Percentiles rank a stretch among this genome's conserved stretches.
Evolutionary conservation across 768 basidiomycete species (phyloP).

Genomic region (Psilocybe azurescens): DNA sequence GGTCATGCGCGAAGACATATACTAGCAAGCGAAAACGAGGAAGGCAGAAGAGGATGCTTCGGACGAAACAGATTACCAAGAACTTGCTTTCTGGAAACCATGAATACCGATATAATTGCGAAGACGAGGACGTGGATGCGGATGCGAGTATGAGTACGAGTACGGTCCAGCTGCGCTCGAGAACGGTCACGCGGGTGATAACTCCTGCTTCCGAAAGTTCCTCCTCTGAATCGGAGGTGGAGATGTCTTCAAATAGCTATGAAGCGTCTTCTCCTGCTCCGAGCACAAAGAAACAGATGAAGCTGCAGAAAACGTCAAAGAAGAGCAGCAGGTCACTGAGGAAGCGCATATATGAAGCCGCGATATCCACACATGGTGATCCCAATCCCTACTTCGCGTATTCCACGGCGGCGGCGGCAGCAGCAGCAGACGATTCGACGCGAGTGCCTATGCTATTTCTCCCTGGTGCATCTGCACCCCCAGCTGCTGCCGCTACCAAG

Average conservation of each 20-base stretch:
- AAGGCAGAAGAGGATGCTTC: constrained; percentile 10
- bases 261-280: constrained; percentile 8
- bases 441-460: constrained; percentile 33
- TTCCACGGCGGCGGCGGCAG: constrained; percentile 13
- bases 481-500: neutral
- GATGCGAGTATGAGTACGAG: neutral
- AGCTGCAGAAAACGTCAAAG: constrained; percentile 13
- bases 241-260: neutral
- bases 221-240: neutral
- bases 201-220: neutral
- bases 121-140: neutral
- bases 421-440: constrained; percentile 12
- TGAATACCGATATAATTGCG: neutral
- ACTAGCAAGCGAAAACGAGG: constrained; percentile 9
- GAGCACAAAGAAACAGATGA: neutral
- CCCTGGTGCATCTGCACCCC: neutral
- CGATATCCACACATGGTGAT: constrained; percentile 37
- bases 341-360: constrained; percentile 40
- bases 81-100: neutral
- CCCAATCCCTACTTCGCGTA: constrained; percentile 30
- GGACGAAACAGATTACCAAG: neutral
- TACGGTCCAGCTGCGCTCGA: constrained; percentile 10
- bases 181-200: constrained; percentile 1
- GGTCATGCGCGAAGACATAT: constrained; percentile 16
- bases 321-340: constrained; percentile 27